These are phyloP conservation scores for Phytophthora kernoviae DNA, from an alignment of 352 stramenopile genomes.

Conservation along the genomic window DNA sequence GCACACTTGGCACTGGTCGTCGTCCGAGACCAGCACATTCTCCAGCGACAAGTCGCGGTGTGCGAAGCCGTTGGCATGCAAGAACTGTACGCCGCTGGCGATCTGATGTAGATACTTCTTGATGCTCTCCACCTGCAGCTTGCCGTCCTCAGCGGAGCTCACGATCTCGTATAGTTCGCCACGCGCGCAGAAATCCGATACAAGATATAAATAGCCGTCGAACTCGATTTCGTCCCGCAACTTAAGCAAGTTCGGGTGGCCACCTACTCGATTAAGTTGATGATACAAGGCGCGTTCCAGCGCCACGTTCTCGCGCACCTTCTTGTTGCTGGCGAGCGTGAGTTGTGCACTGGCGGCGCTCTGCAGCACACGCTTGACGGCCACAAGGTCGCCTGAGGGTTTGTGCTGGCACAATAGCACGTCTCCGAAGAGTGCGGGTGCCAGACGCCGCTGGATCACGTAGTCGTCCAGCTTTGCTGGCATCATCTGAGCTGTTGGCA, in stretches of 20 bases:
- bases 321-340: conserved; percentile 72
- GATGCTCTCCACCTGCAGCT: conserved; percentile 43
- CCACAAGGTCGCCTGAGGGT: conserved; percentile 62
- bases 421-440: conserved; percentile 79
- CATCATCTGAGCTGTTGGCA: conserved; percentile 13
- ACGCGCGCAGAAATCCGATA: conserved; percentile 73
- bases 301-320: conserved; percentile 81
- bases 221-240: conserved; percentile 81
- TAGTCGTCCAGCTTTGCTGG: conserved; percentile 78
- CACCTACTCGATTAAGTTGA: conserved; percentile 60
- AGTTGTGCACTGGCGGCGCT: conserved; percentile 59
- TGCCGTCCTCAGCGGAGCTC: conserved; percentile 53
- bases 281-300: conserved; percentile 77
- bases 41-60: conserved; percentile 86
- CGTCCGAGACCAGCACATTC: conserved; percentile 79
- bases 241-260: conserved; percentile 67
- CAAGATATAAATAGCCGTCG: conserved; percentile 80
- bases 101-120: conserved; percentile 75
- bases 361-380: conserved; percentile 81
- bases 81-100: conserved; percentile 68
- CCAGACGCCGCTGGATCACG: conserved; percentile 77
- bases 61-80: conserved; percentile 77
- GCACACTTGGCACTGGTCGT: conserved; percentile 79
- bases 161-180: conserved; percentile 86
- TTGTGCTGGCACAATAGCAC: conserved; percentile 79